Evolutionary conservation across 129 eudicot species (phyloP), one percentile per base, ranked within the genome.

Genomic region (Centella asiatica): DNA sequence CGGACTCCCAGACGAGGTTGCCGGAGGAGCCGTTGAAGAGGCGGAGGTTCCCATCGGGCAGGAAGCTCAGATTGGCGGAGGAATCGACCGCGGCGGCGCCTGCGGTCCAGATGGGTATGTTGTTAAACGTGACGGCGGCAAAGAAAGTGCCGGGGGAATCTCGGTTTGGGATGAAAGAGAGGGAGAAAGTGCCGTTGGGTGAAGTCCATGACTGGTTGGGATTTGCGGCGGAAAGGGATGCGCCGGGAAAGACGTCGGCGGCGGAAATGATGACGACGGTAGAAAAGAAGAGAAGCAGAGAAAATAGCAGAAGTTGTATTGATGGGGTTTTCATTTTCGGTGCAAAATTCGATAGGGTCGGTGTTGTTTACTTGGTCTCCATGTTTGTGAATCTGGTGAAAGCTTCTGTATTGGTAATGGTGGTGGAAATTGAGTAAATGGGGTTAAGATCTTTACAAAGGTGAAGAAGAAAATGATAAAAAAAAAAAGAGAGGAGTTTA

Each of bases 61-160:
- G 72, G 56, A 92, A 67, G 42, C 65, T 76, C 66, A 92, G 66
- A 37, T 82, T 37, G 33, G 94, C 94, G 44, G 78, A 52, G 55
- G 85, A 69, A 49, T 69, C 73, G 44, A 44, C 78, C 44, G 77
- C 42, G 47, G 68, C 64, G 23, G 76, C 64, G 6, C 81, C 77
- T 74, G 85, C 85, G 7, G 52, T 60, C 97, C 97, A 89, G 73
- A 89, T 57, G 29, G 86, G 77, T 3, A 89, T 74, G n/a, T 17
- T 45, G 75, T 73, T 81, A 78, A 78, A 81, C 13, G 79, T 55
- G 69, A 83, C 69, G 73, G 88, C 86, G 9, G 82, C 87, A 25
- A 36, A 61, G 66, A 42, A 49, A 47, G 80, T 17, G 45, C 49
- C 11, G 29, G 81, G 37, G 44, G 59, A 54, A 31, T 61, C 39